These are phyloP conservation scores for Hypoxylon subgilvum DNA, from an alignment of 495 filamentous ascomycete genomes.

Conservation along the genomic window DNA sequence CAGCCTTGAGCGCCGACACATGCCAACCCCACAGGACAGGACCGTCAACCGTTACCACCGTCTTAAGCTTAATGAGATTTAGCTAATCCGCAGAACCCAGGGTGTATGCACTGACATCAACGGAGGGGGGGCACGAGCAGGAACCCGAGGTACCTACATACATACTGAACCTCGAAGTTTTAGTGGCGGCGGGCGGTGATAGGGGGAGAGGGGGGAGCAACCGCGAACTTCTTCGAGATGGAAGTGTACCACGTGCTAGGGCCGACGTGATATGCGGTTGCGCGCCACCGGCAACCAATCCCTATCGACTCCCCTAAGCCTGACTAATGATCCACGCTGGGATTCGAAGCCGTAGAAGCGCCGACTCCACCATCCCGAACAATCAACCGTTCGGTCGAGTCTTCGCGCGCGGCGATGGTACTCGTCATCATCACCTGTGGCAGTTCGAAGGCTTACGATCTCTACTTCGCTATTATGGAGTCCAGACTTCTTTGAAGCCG, in stretches of 20 bases:
- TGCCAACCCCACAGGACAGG: conserved; percentile 11
- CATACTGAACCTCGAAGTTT: conserved; percentile 9
- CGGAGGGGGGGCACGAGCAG: conserved; percentile 2
- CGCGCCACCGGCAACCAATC: conserved; percentile 26
- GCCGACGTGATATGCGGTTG: conserved; percentile 16
- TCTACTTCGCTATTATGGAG: not conserved
- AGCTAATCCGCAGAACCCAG: conserved; percentile 4
- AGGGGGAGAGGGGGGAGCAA: no score
- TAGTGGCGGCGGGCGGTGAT: not conserved
- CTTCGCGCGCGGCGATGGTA: not conserved
- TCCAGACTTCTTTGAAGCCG: not conserved
- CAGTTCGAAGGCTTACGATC: not conserved
- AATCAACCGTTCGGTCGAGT: not conserved
- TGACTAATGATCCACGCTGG: conserved; percentile 19
- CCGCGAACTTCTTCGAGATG: not conserved
- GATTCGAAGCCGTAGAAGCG: conserved; percentile 32
- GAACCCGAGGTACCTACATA: no score
- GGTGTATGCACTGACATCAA: conserved; percentile 10
- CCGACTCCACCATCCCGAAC: conserved; percentile 15
- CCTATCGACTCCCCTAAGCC: conserved; percentile 12
- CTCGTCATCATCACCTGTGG: not conserved
- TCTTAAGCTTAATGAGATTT: conserved; percentile 17
- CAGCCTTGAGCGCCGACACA: conserved; percentile 15
- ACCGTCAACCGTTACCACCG: conserved; percentile 13
- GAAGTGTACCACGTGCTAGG: conserved; percentile 23